These are phyloP conservation scores for Ascochyta lentis DNA, from an alignment of 2,329 filamentous ascomycete species.

Conservation along the genomic window DNA sequence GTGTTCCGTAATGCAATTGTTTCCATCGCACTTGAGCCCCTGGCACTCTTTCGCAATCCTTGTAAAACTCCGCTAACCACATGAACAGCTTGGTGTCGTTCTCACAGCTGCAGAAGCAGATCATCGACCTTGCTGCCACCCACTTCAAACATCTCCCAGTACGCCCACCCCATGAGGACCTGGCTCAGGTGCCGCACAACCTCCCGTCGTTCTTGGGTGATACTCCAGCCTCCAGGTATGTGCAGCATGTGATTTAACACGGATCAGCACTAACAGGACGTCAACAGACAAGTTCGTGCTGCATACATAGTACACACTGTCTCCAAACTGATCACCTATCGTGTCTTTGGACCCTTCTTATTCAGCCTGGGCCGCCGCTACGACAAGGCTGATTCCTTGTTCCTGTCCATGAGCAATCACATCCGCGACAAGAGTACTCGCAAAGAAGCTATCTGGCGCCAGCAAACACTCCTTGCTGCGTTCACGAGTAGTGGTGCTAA, in stretches of 20 bases:
- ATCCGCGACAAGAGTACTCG: constrained; percentile 63
- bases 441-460: constrained; percentile 64
- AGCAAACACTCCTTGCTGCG: constrained; percentile 63
- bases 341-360: constrained; percentile 64
- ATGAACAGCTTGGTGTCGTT: constrained; percentile 58
- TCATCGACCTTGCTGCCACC: constrained; percentile 59
- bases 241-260: neutral
- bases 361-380: constrained; percentile 62
- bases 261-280: neutral
- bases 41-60: constrained; percentile 15
- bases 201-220: constrained; percentile 63
- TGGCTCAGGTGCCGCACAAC: constrained; percentile 59
- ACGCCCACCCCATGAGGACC: constrained; percentile 57
- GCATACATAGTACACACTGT: constrained; percentile 64
- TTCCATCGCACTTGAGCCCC: constrained; percentile 15
- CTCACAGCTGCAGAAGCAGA: constrained; percentile 58
- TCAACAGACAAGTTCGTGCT: constrained; percentile 55
- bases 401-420: constrained; percentile 62
- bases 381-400: constrained; percentile 63
- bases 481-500: constrained; percentile 65
- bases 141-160: constrained; percentile 61
- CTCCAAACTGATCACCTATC: constrained; percentile 62
- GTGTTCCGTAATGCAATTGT: constrained; percentile 37
- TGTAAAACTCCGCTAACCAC: constrained; percentile 25
- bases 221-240: constrained; percentile 55